Evolutionary conservation across 2,329 filamentous ascomycete species (phyloP).

Genomic region (Beauveria varroae): DNA sequence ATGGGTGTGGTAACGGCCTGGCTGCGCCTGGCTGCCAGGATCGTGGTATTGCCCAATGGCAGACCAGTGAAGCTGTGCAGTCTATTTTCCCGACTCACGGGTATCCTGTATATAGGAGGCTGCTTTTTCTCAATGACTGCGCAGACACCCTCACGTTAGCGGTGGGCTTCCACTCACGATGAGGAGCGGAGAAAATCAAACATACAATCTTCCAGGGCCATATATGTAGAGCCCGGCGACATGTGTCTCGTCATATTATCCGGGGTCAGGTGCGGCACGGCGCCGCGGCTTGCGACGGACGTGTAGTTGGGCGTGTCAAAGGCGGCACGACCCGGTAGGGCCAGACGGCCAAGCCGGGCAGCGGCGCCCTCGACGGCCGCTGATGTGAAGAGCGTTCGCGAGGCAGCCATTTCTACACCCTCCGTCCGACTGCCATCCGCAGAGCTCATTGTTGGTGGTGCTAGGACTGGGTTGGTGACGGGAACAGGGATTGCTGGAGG

Average conservation of each 20-base stretch:
- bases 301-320: conserved; percentile 80
- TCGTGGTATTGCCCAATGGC: conserved; percentile 54
- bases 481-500: not conserved
- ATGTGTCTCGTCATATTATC: conserved; percentile 67
- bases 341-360: conserved; percentile 61
- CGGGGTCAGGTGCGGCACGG: conserved; percentile 79
- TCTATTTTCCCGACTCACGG: conserved; percentile 34
- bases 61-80: conserved; percentile 73
- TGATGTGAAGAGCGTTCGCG: conserved; percentile 33
- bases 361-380: conserved; percentile 31
- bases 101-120: conserved; percentile 42
- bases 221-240: conserved; percentile 61
- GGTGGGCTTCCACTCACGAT: not conserved
- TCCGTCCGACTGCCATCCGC: conserved; percentile 4
- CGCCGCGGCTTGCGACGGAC: conserved; percentile 72
- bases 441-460: not conserved
- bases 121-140: conserved; percentile 48
- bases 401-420: conserved; percentile 17
- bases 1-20: conserved; percentile 66
- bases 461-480: not conserved
- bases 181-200: not conserved
- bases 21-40: conserved; percentile 71
- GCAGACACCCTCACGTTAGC: not conserved
- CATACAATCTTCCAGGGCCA: conserved; percentile 90
- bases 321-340: conserved; percentile 51